Evolutionary conservation across 2,329 filamentous ascomycete genomes (phyloP).

Genomic region (Xylaria sp.): DNA sequence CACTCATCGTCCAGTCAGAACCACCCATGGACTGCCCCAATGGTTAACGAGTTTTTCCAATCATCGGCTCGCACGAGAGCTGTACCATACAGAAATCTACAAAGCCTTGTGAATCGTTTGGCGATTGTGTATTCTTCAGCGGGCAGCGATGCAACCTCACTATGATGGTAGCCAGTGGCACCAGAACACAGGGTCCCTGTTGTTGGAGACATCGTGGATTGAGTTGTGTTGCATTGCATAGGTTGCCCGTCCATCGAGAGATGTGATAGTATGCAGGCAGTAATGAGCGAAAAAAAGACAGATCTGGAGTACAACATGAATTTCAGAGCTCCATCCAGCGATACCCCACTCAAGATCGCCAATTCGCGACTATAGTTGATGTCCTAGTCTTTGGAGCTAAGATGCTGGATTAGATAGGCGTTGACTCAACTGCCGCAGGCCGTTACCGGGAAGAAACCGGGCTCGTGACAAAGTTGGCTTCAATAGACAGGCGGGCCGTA

Average conservation of each 20-base stretch:
- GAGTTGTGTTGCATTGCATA: slow-evolving; percentile 38
- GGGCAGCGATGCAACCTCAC: slow-evolving; percentile 31
- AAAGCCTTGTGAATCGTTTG: slow-evolving; percentile 30
- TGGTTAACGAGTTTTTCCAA: slow-evolving; percentile 26
- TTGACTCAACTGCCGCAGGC: slow-evolving; percentile 12
- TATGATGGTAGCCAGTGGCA: slow-evolving; percentile 35
- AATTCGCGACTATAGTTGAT: slow-evolving; percentile 16
- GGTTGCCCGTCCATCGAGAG: slow-evolving; percentile 30
- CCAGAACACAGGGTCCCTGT: slow-evolving; percentile 30
- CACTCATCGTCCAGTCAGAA: slow-evolving; percentile 15
- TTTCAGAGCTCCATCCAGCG: slow-evolving; percentile 12
- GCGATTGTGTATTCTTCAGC: slow-evolving; percentile 28
- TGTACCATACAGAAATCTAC: slow-evolving; percentile 19
- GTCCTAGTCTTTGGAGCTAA: slow-evolving; percentile 9
- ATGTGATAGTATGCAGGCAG: slow-evolving; percentile 31
- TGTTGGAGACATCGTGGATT: slow-evolving; percentile 35
- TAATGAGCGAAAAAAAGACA: slow-evolving; percentile 31
- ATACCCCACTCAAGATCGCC: slow-evolving; percentile 19
- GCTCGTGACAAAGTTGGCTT: slow-evolving; percentile 9
- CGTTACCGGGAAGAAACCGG: slow-evolving; percentile 1
- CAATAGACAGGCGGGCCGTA: slow-evolving; percentile 1
- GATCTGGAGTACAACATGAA: slow-evolving; percentile 20
- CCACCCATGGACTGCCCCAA: slow-evolving; percentile 14
- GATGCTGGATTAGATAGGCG: neutral
- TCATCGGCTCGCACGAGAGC: slow-evolving; percentile 24